Percentiles rank a stretch among this genome's conserved stretches.
Evolutionary conservation across 768 basidiomycete genomes (phyloP).

Genomic region (Russula virescens): DNA sequence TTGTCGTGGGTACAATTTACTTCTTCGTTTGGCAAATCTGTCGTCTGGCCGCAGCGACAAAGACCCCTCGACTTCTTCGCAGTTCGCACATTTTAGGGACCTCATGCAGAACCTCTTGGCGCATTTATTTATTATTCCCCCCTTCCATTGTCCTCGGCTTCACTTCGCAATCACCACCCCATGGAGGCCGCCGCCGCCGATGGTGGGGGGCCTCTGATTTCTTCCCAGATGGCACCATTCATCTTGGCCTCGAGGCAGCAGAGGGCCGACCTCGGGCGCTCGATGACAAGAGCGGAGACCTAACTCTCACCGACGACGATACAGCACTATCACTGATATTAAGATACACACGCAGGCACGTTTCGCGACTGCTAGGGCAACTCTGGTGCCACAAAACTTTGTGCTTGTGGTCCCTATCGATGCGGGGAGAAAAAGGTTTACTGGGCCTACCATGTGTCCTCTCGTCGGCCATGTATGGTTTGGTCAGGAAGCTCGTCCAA

Average conservation of each 20-base stretch:
- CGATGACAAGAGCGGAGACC: not conserved
- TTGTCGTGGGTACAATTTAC: too few species aligned
- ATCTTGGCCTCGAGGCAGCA: not conserved
- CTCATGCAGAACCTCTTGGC: not conserved
- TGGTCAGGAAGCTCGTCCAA: too few species aligned
- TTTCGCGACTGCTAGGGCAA: not conserved
- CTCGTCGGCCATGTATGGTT: too few species aligned
- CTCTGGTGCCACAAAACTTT: constrained; percentile 1
- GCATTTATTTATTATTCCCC: not conserved
- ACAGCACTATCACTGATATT: not conserved
- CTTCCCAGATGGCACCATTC: not conserved
- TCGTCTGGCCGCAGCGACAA: too few species aligned
- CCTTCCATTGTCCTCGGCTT: not conserved
- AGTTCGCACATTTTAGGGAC: not conserved
- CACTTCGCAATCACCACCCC: too few species aligned
- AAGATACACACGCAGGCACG: not conserved
- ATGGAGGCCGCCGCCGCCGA: not conserved
- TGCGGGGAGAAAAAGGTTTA: too few species aligned
- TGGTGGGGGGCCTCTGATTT: not conserved
- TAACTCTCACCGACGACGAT: not conserved
- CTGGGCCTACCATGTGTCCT: too few species aligned
- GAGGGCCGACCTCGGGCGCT: too few species aligned
- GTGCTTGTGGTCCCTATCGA: too few species aligned
- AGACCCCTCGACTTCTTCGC: not conserved
- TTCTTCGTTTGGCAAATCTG: too few species aligned